Percentiles rank a stretch among this genome's conserved stretches.
Evolutionary conservation across 139 green algal species (phyloP).

Genomic region (Picochlorum costavermella): DNA sequence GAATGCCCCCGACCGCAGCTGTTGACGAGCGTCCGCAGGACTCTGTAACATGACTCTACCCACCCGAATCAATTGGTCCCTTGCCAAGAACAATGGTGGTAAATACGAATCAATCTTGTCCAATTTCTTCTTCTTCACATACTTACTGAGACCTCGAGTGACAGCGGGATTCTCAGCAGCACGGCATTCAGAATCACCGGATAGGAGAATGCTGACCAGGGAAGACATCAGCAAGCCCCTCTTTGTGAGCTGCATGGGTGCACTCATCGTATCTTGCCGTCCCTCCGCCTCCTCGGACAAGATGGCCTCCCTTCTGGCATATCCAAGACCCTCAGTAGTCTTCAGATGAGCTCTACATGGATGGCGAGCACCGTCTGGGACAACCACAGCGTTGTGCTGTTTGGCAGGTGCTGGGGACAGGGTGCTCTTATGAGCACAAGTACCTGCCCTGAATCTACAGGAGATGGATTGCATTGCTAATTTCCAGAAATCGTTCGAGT

Average conservation of each 20-base stretch:
- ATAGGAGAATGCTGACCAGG: background rate
- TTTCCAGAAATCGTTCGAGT: too few species aligned
- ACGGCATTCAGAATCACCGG: background rate
- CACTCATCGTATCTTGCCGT: too few species aligned
- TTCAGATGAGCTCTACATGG: too few species aligned
- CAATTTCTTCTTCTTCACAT: conserved; percentile 32
- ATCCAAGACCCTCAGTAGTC: too few species aligned
- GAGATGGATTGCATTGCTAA: too few species aligned
- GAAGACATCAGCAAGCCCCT: background rate
- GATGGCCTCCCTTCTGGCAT: too few species aligned
- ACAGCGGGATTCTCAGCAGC: conserved; percentile 23
- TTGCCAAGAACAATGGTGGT: conserved; percentile 21
- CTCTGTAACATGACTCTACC: conserved; percentile 18
- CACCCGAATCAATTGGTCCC: conserved; percentile 25
- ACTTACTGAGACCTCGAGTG: conserved; percentile 12
- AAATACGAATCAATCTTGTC: conserved; percentile 29
- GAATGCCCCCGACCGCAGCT: conserved; percentile 27
- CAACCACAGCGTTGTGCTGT: too few species aligned
- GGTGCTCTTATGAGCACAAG: too few species aligned
- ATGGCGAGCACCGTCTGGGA: too few species aligned
- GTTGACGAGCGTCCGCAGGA: conserved; percentile 10
- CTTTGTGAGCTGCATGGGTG: background rate
- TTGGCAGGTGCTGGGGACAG: too few species aligned
- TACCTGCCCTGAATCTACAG: too few species aligned
- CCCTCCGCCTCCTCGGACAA: too few species aligned